Evolutionary conservation across 345 rosid genomes (phyloP).

Genomic region (Corchorus olitorius): DNA sequence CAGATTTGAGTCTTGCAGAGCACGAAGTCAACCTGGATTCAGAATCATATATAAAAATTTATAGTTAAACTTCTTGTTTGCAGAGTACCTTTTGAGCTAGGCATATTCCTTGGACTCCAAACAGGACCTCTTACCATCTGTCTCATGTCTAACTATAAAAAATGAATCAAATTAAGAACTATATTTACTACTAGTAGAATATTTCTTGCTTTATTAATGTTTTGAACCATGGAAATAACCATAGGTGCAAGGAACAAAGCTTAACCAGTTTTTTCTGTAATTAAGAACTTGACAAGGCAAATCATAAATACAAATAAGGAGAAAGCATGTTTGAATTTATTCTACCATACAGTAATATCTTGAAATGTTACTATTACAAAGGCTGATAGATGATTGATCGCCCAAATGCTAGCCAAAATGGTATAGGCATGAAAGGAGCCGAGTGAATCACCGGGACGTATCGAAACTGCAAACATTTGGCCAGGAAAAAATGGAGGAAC

Average conservation of each 20-base stretch:
- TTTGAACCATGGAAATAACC: no score
- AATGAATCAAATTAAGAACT: background rate
- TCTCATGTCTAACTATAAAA: no score
- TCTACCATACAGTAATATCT: background rate
- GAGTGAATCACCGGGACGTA: background rate
- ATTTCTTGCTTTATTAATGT: no score
- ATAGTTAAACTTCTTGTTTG: background rate
- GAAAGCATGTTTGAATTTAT: background rate
- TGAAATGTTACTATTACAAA: background rate
- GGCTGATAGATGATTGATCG: conserved; percentile 17
- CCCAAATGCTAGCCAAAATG: conserved; percentile 27
- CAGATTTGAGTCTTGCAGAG: conserved; percentile 15
- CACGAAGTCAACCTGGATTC: conserved; percentile 1
- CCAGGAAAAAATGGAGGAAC: conserved; percentile 25
- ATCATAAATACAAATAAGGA: no score
- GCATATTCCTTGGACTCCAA: background rate
- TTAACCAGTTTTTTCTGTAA: background rate
- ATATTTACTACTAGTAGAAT: background rate
- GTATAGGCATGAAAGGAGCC: background rate
- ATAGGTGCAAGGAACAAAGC: no score
- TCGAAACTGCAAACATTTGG: conserved; percentile 26
- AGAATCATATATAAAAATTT: background rate
- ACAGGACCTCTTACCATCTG: no score
- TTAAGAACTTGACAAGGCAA: background rate
- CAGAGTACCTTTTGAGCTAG: background rate